Conservation (phyloP, 2,329 filamentous ascomycete species). For the Phyllachora maydis region DNA sequence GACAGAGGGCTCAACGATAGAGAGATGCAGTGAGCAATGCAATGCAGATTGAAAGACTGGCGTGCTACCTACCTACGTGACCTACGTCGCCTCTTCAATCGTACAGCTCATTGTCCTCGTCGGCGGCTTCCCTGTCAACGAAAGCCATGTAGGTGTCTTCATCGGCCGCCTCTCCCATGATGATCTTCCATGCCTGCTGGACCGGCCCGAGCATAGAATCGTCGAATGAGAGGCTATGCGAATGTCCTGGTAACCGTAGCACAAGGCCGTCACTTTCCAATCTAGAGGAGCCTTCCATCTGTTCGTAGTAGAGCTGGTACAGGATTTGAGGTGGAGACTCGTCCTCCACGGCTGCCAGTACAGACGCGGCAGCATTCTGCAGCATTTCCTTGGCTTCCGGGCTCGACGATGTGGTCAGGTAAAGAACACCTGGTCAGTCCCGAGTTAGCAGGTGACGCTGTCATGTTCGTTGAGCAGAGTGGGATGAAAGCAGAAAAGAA, state of each 20-base stretch:
- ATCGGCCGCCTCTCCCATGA: conserved; percentile 29
- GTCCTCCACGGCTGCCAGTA: conserved; percentile 14
- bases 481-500: conserved; percentile 3
- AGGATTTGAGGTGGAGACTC: conserved; percentile 14
- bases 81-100: conserved; percentile 13
- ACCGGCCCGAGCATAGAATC: conserved; percentile 50
- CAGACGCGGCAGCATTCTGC: conserved; percentile 16
- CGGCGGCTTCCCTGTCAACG: conserved; percentile 45
- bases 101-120: conserved; percentile 34
- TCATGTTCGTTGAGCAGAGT: conserved; percentile 4
- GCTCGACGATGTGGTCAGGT: conserved; percentile 17
- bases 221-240: conserved; percentile 51
- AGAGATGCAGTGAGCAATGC: too few relatives aligned
- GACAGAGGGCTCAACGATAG: too few relatives aligned
- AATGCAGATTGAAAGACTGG: too few relatives aligned
- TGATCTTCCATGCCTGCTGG: conserved; percentile 44
- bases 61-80: too few relatives aligned
- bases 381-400: conserved; percentile 15
- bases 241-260: conserved; percentile 34
- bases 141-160: conserved; percentile 52
- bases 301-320: conserved; percentile 35
- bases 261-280: too few relatives aligned
- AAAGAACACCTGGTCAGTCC: conserved; percentile 14
- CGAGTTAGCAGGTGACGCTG: conserved; percentile 11
- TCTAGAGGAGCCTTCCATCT: too few relatives aligned